These are phyloP conservation scores for Colletotrichum sp. DNA, from an alignment of 2,329 filamentous ascomycete genomes.

Conservation along the genomic window DNA sequence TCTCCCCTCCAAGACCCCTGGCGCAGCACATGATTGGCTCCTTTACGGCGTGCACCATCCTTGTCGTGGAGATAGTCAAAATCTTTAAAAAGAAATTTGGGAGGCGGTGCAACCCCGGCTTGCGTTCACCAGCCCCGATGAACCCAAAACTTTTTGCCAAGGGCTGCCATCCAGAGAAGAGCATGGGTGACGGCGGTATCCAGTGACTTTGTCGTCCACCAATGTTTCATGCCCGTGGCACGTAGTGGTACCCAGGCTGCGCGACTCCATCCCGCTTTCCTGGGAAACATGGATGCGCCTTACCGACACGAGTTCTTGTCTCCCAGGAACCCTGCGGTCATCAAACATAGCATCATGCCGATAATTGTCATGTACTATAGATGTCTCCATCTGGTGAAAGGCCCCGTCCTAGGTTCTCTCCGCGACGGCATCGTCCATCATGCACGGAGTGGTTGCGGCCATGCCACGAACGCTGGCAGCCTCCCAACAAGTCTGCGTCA, in stretches of 20 bases:
- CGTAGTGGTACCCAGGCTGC: background rate
- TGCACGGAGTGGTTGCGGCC: background rate
- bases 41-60: conserved; percentile 18
- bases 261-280: conserved; percentile 4
- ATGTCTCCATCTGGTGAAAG: background rate
- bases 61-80: conserved; percentile 16
- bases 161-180: conserved; percentile 5
- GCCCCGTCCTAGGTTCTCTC: background rate
- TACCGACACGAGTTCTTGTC: conserved; percentile 7
- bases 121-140: conserved; percentile 5
- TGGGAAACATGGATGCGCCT: conserved; percentile 3
- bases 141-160: conserved; percentile 14
- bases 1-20: conserved; percentile 6
- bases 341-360: conserved; percentile 12
- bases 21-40: conserved; percentile 10
- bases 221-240: conserved; percentile 8
- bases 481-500: background rate
- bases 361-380: background rate
- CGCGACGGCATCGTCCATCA: background rate
- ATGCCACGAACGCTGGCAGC: background rate
- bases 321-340: conserved; percentile 9
- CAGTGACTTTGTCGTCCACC: conserved; percentile 1
- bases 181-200: background rate
- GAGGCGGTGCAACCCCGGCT: conserved; percentile 22
- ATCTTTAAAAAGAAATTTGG: conserved; percentile 23